Conservation (phyloP, 257 asterid species). For the Mentha longifolia region DNA sequence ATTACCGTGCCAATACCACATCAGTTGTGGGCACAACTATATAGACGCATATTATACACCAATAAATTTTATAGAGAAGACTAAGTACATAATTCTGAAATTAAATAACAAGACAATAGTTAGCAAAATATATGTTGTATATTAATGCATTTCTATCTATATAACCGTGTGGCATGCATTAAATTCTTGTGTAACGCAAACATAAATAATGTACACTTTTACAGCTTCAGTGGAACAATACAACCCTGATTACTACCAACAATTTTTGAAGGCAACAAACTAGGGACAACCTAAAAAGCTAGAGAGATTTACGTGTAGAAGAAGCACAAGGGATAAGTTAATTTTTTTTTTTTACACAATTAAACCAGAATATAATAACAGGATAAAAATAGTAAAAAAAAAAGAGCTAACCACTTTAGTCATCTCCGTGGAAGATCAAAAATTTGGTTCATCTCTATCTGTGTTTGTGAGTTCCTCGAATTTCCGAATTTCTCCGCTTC, state of each 20-base stretch:
- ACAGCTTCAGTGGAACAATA: slow-evolving; percentile 49
- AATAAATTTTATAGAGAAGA: too few species aligned
- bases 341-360: slow-evolving; percentile 36
- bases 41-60: too few species aligned
- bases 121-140: not conserved
- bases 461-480: slow-evolving; percentile 39
- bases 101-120: not conserved
- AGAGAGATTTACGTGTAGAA: slow-evolving; percentile 21
- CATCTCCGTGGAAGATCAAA: slow-evolving; percentile 47
- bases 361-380: not conserved
- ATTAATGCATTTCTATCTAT: not conserved
- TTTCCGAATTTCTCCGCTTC: slow-evolving; percentile 73
- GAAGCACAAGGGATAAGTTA: slow-evolving; percentile 30
- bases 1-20: too few species aligned
- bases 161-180: not conserved
- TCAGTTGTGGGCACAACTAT: too few species aligned
- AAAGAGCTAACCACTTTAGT: slow-evolving; percentile 26
- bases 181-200: not conserved
- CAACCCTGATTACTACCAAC: slow-evolving; percentile 39
- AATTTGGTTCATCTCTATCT: slow-evolving; percentile 73
- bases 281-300: slow-evolving; percentile 26
- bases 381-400: not conserved
- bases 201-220: slow-evolving; percentile 45
- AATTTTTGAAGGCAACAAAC: slow-evolving; percentile 36
- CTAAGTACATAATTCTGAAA: not conserved